Evolutionary conservation across 1,284 basidiomycete genomes (phyloP).

Genomic region (Papiliotrema laurentii): DNA sequence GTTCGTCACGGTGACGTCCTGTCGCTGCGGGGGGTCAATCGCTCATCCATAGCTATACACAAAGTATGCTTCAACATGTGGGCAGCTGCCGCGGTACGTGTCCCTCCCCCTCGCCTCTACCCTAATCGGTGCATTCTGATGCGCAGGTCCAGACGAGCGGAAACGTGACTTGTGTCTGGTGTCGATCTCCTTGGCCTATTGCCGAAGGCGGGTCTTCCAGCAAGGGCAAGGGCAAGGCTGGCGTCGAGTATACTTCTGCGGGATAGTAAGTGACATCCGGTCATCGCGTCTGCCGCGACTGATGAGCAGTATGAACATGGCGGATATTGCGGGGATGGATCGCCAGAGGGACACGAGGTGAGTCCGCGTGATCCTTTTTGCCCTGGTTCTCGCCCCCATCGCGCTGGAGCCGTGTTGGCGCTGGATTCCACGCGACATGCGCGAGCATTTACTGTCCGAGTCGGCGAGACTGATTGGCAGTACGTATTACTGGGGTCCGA

Average conservation of each 20-base stretch:
- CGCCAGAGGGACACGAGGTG: slow-evolving; percentile 28
- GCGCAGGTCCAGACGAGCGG: slow-evolving; percentile 13
- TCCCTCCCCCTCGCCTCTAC: no score
- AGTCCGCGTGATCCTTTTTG: no score
- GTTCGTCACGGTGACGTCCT: no score
- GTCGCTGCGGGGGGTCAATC: no score
- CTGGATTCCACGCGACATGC: no score
- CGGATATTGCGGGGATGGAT: slow-evolving; percentile 26
- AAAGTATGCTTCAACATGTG: slow-evolving; percentile 34
- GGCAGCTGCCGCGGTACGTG: slow-evolving; percentile 24
- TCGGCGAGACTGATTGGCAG: background rate
- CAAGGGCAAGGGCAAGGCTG: slow-evolving; percentile 8
- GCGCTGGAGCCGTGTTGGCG: no score
- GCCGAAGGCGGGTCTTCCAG: slow-evolving; percentile 1
- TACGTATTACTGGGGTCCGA: slow-evolving; percentile 17
- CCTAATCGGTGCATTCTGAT: background rate
- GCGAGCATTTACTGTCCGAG: no score
- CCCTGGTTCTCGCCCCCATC: no score
- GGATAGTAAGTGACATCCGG: slow-evolving; percentile 18
- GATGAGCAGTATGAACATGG: slow-evolving; percentile 30
- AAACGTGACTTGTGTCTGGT: slow-evolving; percentile 36
- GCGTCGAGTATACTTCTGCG: slow-evolving; percentile 9
- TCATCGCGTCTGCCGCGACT: background rate
- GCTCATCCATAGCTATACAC: slow-evolving; percentile 22
- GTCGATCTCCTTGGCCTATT: slow-evolving; percentile 23